Percentiles rank a stretch among this genome's conserved stretches.
These are phyloP conservation scores for Globisporangium cederbergense DNA, from an alignment of 352 stramenopile genomes.

Conservation along the genomic window DNA sequence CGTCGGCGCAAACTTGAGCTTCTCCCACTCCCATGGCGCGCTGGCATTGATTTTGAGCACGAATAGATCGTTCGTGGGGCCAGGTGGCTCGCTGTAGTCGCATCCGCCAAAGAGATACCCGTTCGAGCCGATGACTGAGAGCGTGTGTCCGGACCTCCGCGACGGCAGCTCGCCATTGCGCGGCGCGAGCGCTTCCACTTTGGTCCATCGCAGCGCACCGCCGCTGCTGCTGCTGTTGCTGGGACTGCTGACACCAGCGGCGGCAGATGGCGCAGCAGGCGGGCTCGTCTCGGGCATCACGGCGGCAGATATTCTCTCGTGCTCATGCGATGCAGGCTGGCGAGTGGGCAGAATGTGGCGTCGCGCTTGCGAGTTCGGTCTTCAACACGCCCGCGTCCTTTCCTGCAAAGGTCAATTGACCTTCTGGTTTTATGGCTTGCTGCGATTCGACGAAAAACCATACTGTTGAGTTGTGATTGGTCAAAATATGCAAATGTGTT, in stretches of 20 bases:
- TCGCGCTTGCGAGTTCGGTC: background rate
- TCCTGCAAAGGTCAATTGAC: background rate
- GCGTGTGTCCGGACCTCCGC: constrained; percentile 91
- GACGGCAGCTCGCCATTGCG: constrained; percentile 84
- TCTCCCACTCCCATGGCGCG: constrained; percentile 70
- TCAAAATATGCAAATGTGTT: background rate
- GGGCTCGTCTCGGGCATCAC: constrained; percentile 5
- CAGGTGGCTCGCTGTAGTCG: constrained; percentile 83
- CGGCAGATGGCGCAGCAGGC: background rate
- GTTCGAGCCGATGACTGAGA: constrained; percentile 88
- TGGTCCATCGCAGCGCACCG: constrained; percentile 50
- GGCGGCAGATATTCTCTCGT: background rate
- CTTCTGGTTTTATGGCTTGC: background rate
- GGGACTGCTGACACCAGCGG: background rate
- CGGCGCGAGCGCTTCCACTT: constrained; percentile 39
- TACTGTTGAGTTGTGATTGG: background rate
- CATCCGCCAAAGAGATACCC: constrained; percentile 93
- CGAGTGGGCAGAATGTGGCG: background rate
- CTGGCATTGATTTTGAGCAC: constrained; percentile 87
- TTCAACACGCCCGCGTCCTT: constrained; percentile 2
- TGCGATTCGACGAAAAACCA: constrained; percentile 1
- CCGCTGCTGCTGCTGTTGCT: constrained; percentile 1
- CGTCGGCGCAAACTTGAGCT: constrained; percentile 36
- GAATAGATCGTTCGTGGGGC: constrained; percentile 92
- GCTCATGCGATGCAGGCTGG: background rate